phyloP scores from a whole-genome alignment of 208 protist genomes.

The Leishmania turanica region DNA sequence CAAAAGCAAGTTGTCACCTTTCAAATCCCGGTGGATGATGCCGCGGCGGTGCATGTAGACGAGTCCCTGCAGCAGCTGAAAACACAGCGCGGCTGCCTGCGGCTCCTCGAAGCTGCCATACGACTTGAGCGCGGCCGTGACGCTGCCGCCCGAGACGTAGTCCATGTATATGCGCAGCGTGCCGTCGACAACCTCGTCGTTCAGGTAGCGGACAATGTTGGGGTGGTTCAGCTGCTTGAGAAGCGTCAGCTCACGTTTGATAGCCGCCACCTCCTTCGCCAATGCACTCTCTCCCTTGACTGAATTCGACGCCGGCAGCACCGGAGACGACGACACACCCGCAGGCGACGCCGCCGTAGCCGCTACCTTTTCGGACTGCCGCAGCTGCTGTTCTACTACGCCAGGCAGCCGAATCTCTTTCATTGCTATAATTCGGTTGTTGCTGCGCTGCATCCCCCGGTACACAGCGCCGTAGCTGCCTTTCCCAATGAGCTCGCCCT shows the following conservation, averaged over 20 bases:
- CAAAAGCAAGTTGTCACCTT: constrained; percentile 92
- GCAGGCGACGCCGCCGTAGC: constrained; percentile 5
- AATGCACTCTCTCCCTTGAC: constrained; percentile 3
- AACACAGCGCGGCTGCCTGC: constrained; percentile 69
- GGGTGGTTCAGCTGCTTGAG: constrained; percentile 86
- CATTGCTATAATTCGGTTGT: constrained; percentile 88
- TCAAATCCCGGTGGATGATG: constrained; percentile 93
- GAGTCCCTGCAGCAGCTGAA: constrained; percentile 85
- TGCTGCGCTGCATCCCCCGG: constrained; percentile 85
- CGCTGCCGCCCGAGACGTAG: constrained; percentile 90
- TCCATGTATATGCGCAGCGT: constrained; percentile 93
- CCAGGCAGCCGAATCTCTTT: constrained; percentile 78
- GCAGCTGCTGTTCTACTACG: constrained; percentile 12
- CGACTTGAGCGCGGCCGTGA: constrained; percentile 73
- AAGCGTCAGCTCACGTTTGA: constrained; percentile 74
- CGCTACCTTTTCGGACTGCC: not conserved
- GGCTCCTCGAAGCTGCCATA: constrained; percentile 84
- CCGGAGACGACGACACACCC: not conserved
- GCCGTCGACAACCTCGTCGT: constrained; percentile 70
- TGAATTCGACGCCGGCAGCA: not conserved
- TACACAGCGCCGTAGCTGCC: constrained; percentile 90
- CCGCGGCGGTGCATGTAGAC: constrained; percentile 80
- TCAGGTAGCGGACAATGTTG: constrained; percentile 92
- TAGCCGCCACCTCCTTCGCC: constrained; percentile 34
- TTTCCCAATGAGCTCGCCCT: constrained; percentile 81